These are phyloP conservation scores for Trypanosoma caninum DNA, from an alignment of 208 protist species.

Conservation along the genomic window DNA sequence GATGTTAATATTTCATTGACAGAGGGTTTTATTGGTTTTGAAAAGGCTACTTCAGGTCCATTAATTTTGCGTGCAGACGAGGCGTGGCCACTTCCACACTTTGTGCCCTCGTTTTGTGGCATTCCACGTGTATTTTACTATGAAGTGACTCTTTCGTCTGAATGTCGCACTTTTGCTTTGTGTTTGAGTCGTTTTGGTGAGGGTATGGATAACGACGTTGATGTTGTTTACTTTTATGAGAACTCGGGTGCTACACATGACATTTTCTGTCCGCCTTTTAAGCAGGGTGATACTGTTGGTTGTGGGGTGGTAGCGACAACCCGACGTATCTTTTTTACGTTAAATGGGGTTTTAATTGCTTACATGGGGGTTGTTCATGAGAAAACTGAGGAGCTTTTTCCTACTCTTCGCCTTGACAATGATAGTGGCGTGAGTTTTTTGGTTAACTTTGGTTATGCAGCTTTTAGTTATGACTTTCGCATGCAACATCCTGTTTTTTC, in stretches of 20 bases:
- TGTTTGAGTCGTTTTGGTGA: slow-evolving; percentile 12
- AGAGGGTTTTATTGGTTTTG: slow-evolving; percentile 57
- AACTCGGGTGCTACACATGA: slow-evolving; percentile 55
- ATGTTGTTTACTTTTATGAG: slow-evolving; percentile 61
- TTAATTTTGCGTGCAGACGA: slow-evolving; percentile 80
- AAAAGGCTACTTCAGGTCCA: slow-evolving; percentile 47
- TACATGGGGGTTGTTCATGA: slow-evolving; percentile 46
- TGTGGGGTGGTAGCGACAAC: slow-evolving; percentile 75
- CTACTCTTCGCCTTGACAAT: slow-evolving; percentile 65
- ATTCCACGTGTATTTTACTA: slow-evolving; percentile 84
- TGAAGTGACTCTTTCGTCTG: slow-evolving; percentile 69
- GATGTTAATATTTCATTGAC: slow-evolving; percentile 55
- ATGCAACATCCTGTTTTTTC: slow-evolving; percentile 65
- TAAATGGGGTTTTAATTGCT: slow-evolving; percentile 81
- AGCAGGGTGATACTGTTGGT: slow-evolving; percentile 71
- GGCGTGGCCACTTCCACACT: slow-evolving; percentile 69
- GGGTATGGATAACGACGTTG: slow-evolving; percentile 3
- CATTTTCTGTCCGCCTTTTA: slow-evolving; percentile 50
- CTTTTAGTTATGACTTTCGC: slow-evolving; percentile 82
- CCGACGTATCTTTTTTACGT: slow-evolving; percentile 78
- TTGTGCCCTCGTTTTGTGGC: slow-evolving; percentile 53
- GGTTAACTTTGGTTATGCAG: slow-evolving; percentile 80
- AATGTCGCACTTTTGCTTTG: slow-evolving; percentile 13
- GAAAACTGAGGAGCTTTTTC: slow-evolving; percentile 47
- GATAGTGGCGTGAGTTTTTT: slow-evolving; percentile 37